A percentile compares a stretch with the other conserved stretches of the same genome.
These are phyloP conservation scores for Colletotrichum australisinense DNA, from an alignment of 2,329 filamentous ascomycete species.

Conservation along the genomic window DNA sequence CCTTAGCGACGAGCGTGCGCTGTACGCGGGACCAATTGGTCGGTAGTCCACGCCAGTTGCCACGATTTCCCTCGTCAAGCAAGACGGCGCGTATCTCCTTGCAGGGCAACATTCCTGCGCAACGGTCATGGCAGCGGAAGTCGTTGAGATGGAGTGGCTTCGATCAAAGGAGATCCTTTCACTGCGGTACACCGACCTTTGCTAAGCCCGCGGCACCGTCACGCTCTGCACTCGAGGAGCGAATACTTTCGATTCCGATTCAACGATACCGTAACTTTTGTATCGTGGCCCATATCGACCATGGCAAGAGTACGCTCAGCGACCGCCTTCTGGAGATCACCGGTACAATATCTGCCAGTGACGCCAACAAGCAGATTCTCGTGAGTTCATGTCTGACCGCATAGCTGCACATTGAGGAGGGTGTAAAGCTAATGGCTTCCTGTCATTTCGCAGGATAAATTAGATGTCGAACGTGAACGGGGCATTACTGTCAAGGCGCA, in stretches of 20 bases:
- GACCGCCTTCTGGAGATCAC: constrained; percentile 94
- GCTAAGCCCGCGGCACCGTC: constrained; percentile 33
- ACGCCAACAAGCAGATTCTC: constrained; percentile 90
- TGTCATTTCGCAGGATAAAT: constrained; percentile 74
- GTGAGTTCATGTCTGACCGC: constrained; percentile 40
- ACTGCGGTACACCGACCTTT: neutral
- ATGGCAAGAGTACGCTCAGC: constrained; percentile 96
- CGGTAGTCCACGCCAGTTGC: constrained; percentile 18
- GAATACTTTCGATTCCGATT: constrained; percentile 81
- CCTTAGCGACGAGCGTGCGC: constrained; percentile 26
- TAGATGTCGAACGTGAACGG: constrained; percentile 91
- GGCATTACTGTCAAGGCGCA: constrained; percentile 99
- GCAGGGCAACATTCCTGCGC: neutral
- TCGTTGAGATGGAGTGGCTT: neutral
- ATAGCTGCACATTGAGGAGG: neutral
- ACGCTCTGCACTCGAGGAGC: constrained; percentile 59
- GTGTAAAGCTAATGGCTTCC: constrained; percentile 6
- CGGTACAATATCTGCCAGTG: constrained; percentile 87
- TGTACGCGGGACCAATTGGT: constrained; percentile 21
- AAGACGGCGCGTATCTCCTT: neutral
- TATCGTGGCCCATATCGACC: constrained; percentile 98
- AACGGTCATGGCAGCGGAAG: neutral
- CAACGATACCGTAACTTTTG: constrained; percentile 93
- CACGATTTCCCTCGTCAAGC: neutral
- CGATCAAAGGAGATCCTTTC: neutral